phyloP scores from a whole-genome alignment of 192 early-diverging fungal species.

The Podila epigama region DNA sequence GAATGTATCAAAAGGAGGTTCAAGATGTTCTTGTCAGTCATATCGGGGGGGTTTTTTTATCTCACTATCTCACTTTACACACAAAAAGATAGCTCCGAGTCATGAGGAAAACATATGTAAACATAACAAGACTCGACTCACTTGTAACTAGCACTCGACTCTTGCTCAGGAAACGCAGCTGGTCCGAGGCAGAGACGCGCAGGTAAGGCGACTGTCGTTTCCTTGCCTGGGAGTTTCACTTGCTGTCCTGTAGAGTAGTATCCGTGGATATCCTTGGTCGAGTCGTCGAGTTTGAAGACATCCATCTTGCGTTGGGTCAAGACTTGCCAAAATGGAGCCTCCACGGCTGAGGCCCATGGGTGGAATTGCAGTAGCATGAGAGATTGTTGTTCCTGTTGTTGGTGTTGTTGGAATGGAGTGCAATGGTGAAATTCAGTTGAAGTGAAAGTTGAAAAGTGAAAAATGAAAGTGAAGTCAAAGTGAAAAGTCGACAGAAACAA shows the following conservation, averaged over 20 bases:
- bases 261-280: slow-evolving; percentile 59
- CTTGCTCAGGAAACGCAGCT: slow-evolving; percentile 55
- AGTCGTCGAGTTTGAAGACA: slow-evolving; percentile 79
- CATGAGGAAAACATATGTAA: neutral
- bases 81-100: neutral
- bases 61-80: neutral
- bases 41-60: neutral
- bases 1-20: neutral
- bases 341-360: slow-evolving; percentile 83
- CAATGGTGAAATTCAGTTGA: neutral
- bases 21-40: too few relatives aligned
- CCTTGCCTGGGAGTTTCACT: slow-evolving; percentile 53
- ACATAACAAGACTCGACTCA: too few relatives aligned
- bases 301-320: slow-evolving; percentile 87
- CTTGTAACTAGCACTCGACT: slow-evolving; percentile 18
- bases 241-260: slow-evolving; percentile 69
- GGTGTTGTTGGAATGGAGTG: neutral
- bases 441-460: neutral
- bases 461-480: neutral
- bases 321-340: slow-evolving; percentile 91
- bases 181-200: slow-evolving; percentile 69
- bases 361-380: slow-evolving; percentile 85
- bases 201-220: slow-evolving; percentile 56
- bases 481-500: neutral
- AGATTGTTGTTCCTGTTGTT: neutral